Percentiles rank a stretch among this genome's conserved stretches.
These are phyloP conservation scores for Coemansia sp. DNA, from an alignment of 192 early-diverging fungal genomes.

Conservation along the genomic window DNA sequence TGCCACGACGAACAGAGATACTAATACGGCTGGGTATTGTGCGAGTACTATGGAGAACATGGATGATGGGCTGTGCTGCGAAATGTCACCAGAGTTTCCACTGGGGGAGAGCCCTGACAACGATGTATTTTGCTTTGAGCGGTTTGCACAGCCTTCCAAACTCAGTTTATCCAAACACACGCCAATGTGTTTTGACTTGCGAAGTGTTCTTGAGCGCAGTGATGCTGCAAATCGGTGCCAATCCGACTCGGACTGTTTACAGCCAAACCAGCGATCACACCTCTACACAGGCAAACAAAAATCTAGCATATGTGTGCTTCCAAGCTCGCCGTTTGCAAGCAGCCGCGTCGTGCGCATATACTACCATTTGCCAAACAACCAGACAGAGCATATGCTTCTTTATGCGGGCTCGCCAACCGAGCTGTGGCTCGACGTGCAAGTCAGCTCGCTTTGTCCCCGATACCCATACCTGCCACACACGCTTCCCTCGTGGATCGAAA, in stretches of 20 bases:
- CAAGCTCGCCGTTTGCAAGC: conserved; percentile 24
- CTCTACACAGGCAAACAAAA: neutral
- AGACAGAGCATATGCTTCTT: conserved; percentile 6
- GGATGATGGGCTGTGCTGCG: conserved; percentile 50
- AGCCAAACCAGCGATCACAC: neutral
- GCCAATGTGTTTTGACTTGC: conserved; percentile 39
- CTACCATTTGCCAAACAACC: neutral
- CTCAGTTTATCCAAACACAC: neutral
- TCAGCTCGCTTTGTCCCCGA: conserved; percentile 31
- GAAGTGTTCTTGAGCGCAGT: conserved; percentile 16
- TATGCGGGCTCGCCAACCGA: conserved; percentile 28
- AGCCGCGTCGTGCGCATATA: conserved; percentile 42
- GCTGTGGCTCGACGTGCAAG: conserved; percentile 43
- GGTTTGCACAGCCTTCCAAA: neutral
- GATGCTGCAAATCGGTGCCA: conserved; percentile 16
- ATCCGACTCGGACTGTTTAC: conserved; percentile 17
- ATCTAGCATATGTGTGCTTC: conserved; percentile 19
- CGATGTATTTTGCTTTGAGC: conserved; percentile 36
- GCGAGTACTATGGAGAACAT: conserved; percentile 13
- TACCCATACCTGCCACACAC: conserved; percentile 12
- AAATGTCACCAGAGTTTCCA: conserved; percentile 34
- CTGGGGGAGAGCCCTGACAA: conserved; percentile 49
- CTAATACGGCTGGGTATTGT: conserved; percentile 21
- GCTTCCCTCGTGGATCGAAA: conserved; percentile 25
- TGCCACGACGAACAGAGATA: conserved; percentile 21